Evolutionary conservation across 805 yeast species (phyloP), one percentile per base, ranked within the genome.

Genomic region (Starmerella stigmatis): DNA sequence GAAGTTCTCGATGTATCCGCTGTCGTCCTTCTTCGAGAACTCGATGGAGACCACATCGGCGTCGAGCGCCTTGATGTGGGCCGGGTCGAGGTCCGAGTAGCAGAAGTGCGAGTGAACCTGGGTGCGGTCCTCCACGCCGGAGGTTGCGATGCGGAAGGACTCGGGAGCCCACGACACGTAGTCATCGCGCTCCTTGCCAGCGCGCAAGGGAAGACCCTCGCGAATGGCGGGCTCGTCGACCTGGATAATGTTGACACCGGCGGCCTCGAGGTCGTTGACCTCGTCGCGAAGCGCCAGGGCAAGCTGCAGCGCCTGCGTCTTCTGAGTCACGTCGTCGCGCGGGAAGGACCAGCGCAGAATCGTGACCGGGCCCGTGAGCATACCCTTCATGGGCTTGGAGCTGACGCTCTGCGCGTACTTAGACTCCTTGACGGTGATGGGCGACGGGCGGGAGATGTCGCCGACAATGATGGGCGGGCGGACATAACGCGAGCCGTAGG

Each of bases 301-400:
- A 66, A 92, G 81, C 78, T 92, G 98, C 69, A 83, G 77, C 60
- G 96, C 86, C 76, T 92, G 98, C 59, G 78, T 76, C 75, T 83
- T 77, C 73, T 83, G 88, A 54, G 94, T 74, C 59, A 89, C 82
- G 64, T 92, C 98, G 68, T 88, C 89, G 82, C 98, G 86, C 76
- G 98, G 98, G 96, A 92, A 92, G 61, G 98, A 92, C 98, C 98
- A 92, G 80, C 98, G 85, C 70, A 92, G 81, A 73, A 94, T 86
- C 67, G 98, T 92, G 63, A 92, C 92, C 69, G 98, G 98, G 73
- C 98, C 98, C 67, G 98, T 88, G 69, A 92, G 81, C 98, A 92
- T 92, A 85, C 98, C 98, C 79, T 92, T 92, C 79, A 92, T 84
- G 67, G 96, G 96, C 76, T 83, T 84, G 62, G 78, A 71, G 64